These are phyloP conservation scores for Glebionis coronaria DNA, from an alignment of 129 eudicot species.

Conservation along the genomic window DNA sequence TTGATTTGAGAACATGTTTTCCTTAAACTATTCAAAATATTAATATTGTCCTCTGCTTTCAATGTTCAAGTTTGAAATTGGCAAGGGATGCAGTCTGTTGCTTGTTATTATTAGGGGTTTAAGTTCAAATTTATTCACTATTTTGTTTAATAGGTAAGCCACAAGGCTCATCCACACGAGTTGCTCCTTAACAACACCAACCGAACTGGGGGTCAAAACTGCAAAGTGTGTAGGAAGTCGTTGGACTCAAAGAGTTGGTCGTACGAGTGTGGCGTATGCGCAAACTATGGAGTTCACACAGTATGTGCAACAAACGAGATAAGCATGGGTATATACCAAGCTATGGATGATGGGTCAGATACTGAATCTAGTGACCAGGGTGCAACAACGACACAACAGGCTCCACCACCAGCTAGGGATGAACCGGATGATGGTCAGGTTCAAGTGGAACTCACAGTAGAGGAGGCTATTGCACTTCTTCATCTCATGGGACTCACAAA, in stretches of 20 bases:
- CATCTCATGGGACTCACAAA: slow-evolving; percentile 30
- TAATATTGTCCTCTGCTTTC: too few relatives aligned
- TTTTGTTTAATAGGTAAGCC: slow-evolving; percentile 32
- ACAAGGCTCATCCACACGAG: slow-evolving; percentile 55
- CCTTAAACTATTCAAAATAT: too few relatives aligned
- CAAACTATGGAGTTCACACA: slow-evolving; percentile 48
- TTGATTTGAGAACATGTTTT: too few relatives aligned
- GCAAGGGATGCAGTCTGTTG: not conserved
- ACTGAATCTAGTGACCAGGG: slow-evolving; percentile 4
- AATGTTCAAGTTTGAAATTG: too few relatives aligned
- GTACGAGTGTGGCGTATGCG: slow-evolving; percentile 40
- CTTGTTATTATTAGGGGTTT: not conserved
- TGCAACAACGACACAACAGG: slow-evolving; percentile 15
- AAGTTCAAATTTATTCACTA: not conserved
- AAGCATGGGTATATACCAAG: slow-evolving; percentile 46
- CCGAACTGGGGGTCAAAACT: slow-evolving; percentile 14
- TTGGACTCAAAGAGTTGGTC: slow-evolving; percentile 45
- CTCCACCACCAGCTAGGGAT: slow-evolving; percentile 19
- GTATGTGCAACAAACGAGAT: slow-evolving; percentile 60
- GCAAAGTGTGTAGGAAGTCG: slow-evolving; percentile 44
- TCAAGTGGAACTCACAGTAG: slow-evolving; percentile 33
- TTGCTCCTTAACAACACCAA: slow-evolving; percentile 27
- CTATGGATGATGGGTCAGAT: slow-evolving; percentile 34
- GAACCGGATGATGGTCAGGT: slow-evolving; percentile 24
- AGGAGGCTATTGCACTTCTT: slow-evolving; percentile 38